Base-by-base conservation (phyloP, 169 alveolate genomes). In the Babesia bovis region DNA sequence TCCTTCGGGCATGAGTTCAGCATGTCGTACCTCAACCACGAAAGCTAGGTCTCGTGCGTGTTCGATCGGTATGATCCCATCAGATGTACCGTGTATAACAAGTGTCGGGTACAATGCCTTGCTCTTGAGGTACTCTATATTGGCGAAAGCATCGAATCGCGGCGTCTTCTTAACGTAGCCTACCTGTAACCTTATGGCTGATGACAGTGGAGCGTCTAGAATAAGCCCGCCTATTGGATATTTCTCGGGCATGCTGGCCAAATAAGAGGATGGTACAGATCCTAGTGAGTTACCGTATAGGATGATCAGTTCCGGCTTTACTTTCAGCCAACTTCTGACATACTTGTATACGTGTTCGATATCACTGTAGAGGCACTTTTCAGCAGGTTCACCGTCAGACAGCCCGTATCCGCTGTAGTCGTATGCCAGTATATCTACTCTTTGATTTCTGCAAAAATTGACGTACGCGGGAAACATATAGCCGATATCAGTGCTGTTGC, bases 381-480 rank as follows among this genome's bases (percentile, higher is more conserved):
- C 96, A 4, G 93, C 70, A 10, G 94, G 85, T 12, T 53, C 36
- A 5, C 96, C 96, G 40, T 75, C 82, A 44, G 94, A 83, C 52
- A 73, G 56, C 28, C 98, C 98, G 79, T 94, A 94, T n/a, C 98
- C 98, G 42, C 94, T 78, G 85, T 94, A 94, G 49, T 94, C 98
- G 69, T 92, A 94, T 47, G 95, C 87, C 19, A 94, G 56, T n/a
- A 92, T 63, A 74, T 92, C 92, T 4, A 82, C 94, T 30, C 66
- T 71, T 21, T 69, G 72, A n/a, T 66, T 53, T n/a, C 28, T 12
- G 45, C 90, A 65, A 32, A 93, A 33, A 33, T 83, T 85, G 25
- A 85, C 40, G 55, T 63, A 82, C 33, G 66, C 33, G 71, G 68
- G 81, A 25, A 72, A 70, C 87, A 83, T 83, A 59, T 82, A 66